These are phyloP conservation scores for Pseudogymnoascus verrucosus DNA, from an alignment of 2,329 filamentous ascomycete genomes.

Conservation along the genomic window DNA sequence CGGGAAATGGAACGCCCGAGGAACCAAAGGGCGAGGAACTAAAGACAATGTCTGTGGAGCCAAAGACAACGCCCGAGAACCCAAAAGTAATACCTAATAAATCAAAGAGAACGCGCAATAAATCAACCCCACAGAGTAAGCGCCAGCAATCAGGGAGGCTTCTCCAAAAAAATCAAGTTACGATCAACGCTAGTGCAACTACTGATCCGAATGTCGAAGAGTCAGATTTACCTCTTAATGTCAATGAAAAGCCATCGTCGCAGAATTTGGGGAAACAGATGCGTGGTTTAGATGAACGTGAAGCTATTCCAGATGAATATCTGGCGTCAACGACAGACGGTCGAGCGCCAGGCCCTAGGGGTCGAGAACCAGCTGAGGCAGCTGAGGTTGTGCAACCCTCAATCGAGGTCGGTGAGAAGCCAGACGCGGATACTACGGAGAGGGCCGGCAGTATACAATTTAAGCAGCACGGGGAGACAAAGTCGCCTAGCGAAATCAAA, in stretches of 20 bases:
- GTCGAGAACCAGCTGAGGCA: not conserved
- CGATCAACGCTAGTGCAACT: not conserved
- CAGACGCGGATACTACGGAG: not conserved
- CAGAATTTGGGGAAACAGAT: not conserved
- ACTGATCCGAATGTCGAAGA: not conserved
- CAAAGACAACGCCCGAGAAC: no score
- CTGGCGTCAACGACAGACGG: not conserved
- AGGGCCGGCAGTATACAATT: not conserved
- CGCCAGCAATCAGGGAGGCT: not conserved
- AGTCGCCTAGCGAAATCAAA: not conserved
- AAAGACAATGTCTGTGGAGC: no score
- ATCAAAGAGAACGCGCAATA: not conserved
- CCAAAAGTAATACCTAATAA: not conserved
- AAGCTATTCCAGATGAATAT: not conserved
- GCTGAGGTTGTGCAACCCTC: not conserved
- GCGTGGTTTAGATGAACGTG: not conserved
- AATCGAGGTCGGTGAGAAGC: not conserved
- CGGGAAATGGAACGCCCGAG: no score
- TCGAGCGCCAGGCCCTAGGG: not conserved
- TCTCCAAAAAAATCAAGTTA: not conserved
- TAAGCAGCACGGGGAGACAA: not conserved
- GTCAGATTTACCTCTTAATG: not conserved
- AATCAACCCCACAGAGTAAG: not conserved
- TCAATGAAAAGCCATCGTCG: not conserved
- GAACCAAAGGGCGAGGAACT: no score